Base-by-base conservation (phyloP, 2,329 filamentous ascomycete species). In the Westerdykella aurantiaca region DNA sequence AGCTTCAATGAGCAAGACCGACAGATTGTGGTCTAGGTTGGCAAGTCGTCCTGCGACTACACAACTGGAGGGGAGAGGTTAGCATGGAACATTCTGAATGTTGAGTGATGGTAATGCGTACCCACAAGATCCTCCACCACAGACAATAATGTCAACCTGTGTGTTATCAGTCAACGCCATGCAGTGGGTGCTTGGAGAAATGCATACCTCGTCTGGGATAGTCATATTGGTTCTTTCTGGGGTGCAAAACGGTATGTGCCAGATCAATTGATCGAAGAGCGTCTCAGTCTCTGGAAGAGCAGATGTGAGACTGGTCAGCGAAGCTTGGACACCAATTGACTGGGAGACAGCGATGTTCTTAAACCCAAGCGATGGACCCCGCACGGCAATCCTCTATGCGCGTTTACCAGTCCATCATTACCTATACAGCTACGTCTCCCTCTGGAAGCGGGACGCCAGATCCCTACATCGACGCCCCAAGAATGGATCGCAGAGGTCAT, bases 71-170 rank as follows among this genome's bases (percentile, higher is more conserved):
- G 59, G 14, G 14, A 17, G 22, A 22, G 10, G 38, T 49, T 31
- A 51, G 45, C 11, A 29, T 29, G 25, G 4, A 5, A 31, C 5
- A 31, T 25, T 35, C 21, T 18, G 3, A 21, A 29, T 10, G 14
- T 42, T 5, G 6, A 35, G 6, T 17, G 12, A 23, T 5, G 9
- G 3, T 7, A 6, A 17, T n/a, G 47, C 69, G 48, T 62, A 81
- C 77, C 79, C 81, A 49, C 77, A 80, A 62, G 82, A 86, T 43
- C 85, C 85, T 58, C 85, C 85, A 58, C 85, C 85, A 52, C 81
- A 85, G 23, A 88, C 83, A 56, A 88, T 88, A 56, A 89, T 88
- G 63, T 88, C 85, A 59, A 87, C 85, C 61, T 64, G 31, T 5
- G 34, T 12, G 31, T 37, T 18, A 41, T 60, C 18, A 51, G 48